A percentile compares a stretch with the other conserved stretches of the same genome.
These are phyloP conservation scores for Xylariomycetidae sp. DNA, from an alignment of 2,329 filamentous ascomycete genomes.

Conservation along the genomic window DNA sequence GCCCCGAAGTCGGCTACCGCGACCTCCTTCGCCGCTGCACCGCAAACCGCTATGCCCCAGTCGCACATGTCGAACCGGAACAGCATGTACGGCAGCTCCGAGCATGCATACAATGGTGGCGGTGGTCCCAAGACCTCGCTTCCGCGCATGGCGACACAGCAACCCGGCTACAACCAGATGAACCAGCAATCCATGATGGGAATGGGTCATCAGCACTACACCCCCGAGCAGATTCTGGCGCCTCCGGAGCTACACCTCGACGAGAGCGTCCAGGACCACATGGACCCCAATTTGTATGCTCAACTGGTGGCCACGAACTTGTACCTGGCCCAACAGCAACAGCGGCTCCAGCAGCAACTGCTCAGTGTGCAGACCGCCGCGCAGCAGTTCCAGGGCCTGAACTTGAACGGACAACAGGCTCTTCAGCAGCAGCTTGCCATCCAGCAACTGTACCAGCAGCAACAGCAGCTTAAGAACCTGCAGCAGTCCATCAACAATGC, in stretches of 20 bases:
- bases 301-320: constrained; percentile 87
- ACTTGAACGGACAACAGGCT: constrained; percentile 48
- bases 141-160: constrained; percentile 32
- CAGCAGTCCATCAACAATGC: constrained; percentile 51
- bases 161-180: constrained; percentile 25
- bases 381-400: constrained; percentile 76
- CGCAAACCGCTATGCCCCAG: constrained; percentile 31
- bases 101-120: constrained; percentile 36
- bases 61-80: constrained; percentile 36
- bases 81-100: constrained; percentile 39
- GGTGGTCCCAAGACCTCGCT: constrained; percentile 51
- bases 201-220: constrained; percentile 53
- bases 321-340: constrained; percentile 90
- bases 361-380: constrained; percentile 76
- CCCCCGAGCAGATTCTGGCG: constrained; percentile 80
- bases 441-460: constrained; percentile 47
- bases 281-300: constrained; percentile 82
- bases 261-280: constrained; percentile 61
- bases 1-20: constrained; percentile 81
- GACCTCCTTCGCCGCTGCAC: constrained; percentile 59
- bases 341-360: constrained; percentile 89
- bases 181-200: constrained; percentile 16
- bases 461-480: constrained; percentile 62
- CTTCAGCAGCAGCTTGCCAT: constrained; percentile 30
- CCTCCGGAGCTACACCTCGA: constrained; percentile 75